Conservation (phyloP, 78 protist genomes). For the Tieghemostelium lacteum region DNA sequence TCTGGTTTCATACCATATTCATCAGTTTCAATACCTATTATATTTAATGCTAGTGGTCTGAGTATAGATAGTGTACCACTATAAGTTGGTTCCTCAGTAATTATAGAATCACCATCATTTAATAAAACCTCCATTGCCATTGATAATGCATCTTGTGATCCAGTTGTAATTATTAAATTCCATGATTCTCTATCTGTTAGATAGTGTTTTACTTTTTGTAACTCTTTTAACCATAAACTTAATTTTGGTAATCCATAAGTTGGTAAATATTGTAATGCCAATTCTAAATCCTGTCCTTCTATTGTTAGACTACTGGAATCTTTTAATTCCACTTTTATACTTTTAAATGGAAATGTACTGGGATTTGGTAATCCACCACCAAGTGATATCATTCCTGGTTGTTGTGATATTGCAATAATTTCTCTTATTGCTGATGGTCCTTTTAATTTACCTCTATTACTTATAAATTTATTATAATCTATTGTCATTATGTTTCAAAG, state of each 20-base stretch:
- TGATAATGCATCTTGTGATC: slow-evolving; percentile 62
- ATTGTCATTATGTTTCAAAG: too few relatives aligned
- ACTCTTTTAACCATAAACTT: not conserved
- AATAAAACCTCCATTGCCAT: slow-evolving; percentile 33
- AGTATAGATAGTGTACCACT: slow-evolving; percentile 69
- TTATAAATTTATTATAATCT: slow-evolving; percentile 22
- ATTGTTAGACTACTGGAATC: slow-evolving; percentile 3
- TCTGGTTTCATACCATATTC: slow-evolving; percentile 66
- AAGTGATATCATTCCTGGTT: slow-evolving; percentile 37
- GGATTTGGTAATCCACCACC: slow-evolving; percentile 78
- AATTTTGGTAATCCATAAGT: slow-evolving; percentile 43
- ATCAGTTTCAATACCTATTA: slow-evolving; percentile 62
- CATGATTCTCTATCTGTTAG: slow-evolving; percentile 12
- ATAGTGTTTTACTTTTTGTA: slow-evolving; percentile 29
- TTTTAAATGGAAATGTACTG: slow-evolving; percentile 48
- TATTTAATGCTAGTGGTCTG: slow-evolving; percentile 30
- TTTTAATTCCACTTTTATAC: slow-evolving; percentile 20
- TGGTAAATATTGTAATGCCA: slow-evolving; percentile 49
- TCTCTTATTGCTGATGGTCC: slow-evolving; percentile 55
- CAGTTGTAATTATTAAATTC: slow-evolving; percentile 46
- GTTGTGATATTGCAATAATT: not conserved
- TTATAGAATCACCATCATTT: slow-evolving; percentile 28
- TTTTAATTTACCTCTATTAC: slow-evolving; percentile 28
- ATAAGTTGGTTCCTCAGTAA: slow-evolving; percentile 74
- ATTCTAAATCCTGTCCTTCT: slow-evolving; percentile 23